phyloP scores from a whole-genome alignment of 148 eudicot genomes.

The Oxyria digyna region DNA sequence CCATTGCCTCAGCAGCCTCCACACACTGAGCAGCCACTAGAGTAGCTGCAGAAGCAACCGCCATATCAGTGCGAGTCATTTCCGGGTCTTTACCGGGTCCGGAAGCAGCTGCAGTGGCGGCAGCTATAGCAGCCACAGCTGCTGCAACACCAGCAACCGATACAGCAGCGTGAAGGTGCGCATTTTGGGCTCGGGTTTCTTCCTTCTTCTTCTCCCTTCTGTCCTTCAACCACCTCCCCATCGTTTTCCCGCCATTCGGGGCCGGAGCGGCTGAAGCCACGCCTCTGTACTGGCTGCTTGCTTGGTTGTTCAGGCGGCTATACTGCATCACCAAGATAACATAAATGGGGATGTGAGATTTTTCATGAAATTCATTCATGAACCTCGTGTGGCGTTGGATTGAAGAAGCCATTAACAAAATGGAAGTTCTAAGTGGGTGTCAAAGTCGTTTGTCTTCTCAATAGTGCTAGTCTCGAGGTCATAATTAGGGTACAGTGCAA shows the following conservation, averaged over 20 bases:
- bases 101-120: slow-evolving; percentile 75
- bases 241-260: slow-evolving; percentile 58
- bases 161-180: slow-evolving; percentile 83
- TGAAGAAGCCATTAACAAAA: neutral
- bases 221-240: slow-evolving; percentile 93
- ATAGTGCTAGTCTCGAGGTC: neutral
- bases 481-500: slow-evolving; percentile 9
- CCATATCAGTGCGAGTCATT: slow-evolving; percentile 73
- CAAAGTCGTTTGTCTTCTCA: slow-evolving; percentile 1
- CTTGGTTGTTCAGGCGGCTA: slow-evolving; percentile 41
- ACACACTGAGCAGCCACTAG: slow-evolving; percentile 95
- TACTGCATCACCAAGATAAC: slow-evolving; percentile 36
- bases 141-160: slow-evolving; percentile 98
- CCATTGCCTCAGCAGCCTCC: slow-evolving; percentile 89
- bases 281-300: slow-evolving; percentile 39
- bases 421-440: neutral
- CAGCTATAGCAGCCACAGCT: slow-evolving; percentile 86
- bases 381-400: neutral
- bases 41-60: slow-evolving; percentile 90
- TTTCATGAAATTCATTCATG: neutral
- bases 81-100: slow-evolving; percentile 54
- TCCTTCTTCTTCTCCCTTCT: slow-evolving; percentile 89
- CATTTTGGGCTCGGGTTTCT: slow-evolving; percentile 73
- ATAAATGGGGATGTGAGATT: too few species aligned
- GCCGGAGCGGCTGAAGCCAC: slow-evolving; percentile 17